Base-by-base conservation (phyloP, 2,329 filamentous ascomycete genomes). In the Ophiocordyceps camponoti-floridani region DNA sequence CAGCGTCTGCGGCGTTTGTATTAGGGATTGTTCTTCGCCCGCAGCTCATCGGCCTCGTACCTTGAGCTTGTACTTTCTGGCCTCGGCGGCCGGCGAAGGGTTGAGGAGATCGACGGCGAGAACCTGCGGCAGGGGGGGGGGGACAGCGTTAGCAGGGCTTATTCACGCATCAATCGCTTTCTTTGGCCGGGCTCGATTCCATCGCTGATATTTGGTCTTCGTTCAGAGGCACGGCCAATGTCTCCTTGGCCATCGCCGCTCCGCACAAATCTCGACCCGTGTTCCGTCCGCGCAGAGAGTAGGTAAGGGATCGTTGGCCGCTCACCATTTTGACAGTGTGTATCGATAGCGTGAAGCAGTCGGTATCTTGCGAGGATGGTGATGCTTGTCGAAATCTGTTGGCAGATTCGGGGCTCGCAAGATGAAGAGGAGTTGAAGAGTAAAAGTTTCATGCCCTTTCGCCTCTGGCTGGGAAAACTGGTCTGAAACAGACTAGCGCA, bases 21-120 rank as follows among this genome's bases (percentile, higher is more conserved):
- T 60, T 52, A 54, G 51, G 51, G 47, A 11, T 14, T 37, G 40
- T 51, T 46, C 49, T 48, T 43, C 35, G 48, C 45, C 46, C 47
- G 46, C 45, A 37, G 48, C 49, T 48, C 37, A 48, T 43, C 42
- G 40, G 30, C 41, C 48, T 56, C 58, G 56, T 86, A 94, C 87
- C 87, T 98, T 98, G 70, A 98, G 86, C 86, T 98, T 98, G 85
- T 98, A 91, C 84, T 96, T 96, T 77, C 87, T 86, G 65, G 87
- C 87, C 84, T 98, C 91, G 70, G 89, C 81, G 72, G 86, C 85
- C 72, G 89, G 84, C 67, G 84, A 84, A 66, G 91, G 91, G 86
- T 98, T 96, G 73, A 98, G 83, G 64, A 98, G 88, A 79, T 98
- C 91, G 78, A 96, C 85, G 71, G 91, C 91, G 83, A 98, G 87